Conservation (phyloP, 2,329 filamentous ascomycete species). For the Fusarium papillatum region DNA sequence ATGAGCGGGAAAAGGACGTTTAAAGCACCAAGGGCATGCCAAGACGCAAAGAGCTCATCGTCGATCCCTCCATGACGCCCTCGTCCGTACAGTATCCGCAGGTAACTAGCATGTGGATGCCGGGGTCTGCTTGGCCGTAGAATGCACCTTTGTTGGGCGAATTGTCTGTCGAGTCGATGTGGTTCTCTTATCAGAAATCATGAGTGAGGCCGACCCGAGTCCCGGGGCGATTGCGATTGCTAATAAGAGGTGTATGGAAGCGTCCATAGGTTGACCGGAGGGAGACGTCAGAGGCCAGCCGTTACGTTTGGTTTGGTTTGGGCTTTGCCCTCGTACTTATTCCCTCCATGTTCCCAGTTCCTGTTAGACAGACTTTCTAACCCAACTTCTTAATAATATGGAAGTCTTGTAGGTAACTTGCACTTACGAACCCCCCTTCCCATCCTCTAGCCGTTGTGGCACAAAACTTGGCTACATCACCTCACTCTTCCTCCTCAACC, state of each 20-base stretch:
- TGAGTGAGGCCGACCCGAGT: conserved; percentile 5
- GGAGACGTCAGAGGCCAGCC: not conserved
- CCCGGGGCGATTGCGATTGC: not conserved
- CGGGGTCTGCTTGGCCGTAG: conserved; percentile 22
- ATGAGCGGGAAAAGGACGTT: conserved; percentile 19
- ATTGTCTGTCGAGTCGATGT: conserved; percentile 24
- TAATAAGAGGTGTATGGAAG: not conserved
- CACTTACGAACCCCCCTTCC: not conserved
- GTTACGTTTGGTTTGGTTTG: not conserved
- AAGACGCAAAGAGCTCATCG: conserved; percentile 34
- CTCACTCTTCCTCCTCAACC: conserved; percentile 13
- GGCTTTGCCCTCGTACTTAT: not conserved
- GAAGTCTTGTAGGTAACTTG: not conserved
- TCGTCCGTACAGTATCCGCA: conserved; percentile 5
- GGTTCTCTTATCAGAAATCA: conserved; percentile 35
- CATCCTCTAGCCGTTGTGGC: not conserved
- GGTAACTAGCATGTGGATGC: conserved; percentile 35
- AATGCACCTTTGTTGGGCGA: conserved; percentile 33
- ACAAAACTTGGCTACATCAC: conserved; percentile 3
- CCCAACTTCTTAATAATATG: conserved; percentile 6
- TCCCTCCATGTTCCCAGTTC: not conserved
- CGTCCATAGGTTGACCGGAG: not conserved
- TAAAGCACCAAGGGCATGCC: conserved; percentile 19
- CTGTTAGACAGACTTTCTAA: not conserved
- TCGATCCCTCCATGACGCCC: conserved; percentile 38